A percentile compares a stretch with the other conserved stretches of the same genome.
phyloP scores from a whole-genome alignment of 2,329 filamentous ascomycete genomes.

The Penicillium paneum region DNA sequence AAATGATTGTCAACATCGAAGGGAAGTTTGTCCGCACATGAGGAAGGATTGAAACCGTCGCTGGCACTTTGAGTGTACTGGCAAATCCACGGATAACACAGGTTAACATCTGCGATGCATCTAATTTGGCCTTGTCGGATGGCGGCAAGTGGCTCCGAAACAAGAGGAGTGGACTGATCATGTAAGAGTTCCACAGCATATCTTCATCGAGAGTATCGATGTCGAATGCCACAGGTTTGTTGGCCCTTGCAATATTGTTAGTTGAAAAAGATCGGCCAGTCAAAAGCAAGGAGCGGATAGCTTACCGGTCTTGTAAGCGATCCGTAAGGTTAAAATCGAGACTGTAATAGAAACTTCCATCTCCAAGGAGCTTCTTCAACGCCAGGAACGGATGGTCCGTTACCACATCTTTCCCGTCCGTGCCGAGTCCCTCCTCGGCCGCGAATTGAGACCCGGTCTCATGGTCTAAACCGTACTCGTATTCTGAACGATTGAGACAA shows the following conservation, averaged over 20 bases:
- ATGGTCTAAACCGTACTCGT: constrained; percentile 69
- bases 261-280: background rate
- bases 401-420: constrained; percentile 64
- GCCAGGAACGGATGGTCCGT: constrained; percentile 87
- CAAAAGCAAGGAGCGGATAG: constrained; percentile 1
- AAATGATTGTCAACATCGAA: constrained; percentile 83
- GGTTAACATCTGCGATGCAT: constrained; percentile 81
- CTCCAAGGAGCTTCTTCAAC: constrained; percentile 84
- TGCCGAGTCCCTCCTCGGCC: constrained; percentile 51
- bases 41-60: constrained; percentile 68
- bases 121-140: constrained; percentile 73
- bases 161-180: constrained; percentile 88
- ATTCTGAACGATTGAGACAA: constrained; percentile 81
- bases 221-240: constrained; percentile 75
- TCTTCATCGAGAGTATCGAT: constrained; percentile 90
- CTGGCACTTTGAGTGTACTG: constrained; percentile 78
- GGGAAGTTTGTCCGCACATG: constrained; percentile 67
- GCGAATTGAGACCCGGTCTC: constrained; percentile 54
- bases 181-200: constrained; percentile 97
- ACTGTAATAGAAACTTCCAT: constrained; percentile 96
- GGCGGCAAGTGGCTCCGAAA: constrained; percentile 79
- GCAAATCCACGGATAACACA: constrained; percentile 94
- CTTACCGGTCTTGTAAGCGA: constrained; percentile 78
- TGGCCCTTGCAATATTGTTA: constrained; percentile 52
- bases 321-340: constrained; percentile 97